Percentiles rank a stretch among this genome's conserved stretches.
Evolutionary conservation across 371 early-diverging fungal species (phyloP).

Genomic region (Mucor mucedo): DNA sequence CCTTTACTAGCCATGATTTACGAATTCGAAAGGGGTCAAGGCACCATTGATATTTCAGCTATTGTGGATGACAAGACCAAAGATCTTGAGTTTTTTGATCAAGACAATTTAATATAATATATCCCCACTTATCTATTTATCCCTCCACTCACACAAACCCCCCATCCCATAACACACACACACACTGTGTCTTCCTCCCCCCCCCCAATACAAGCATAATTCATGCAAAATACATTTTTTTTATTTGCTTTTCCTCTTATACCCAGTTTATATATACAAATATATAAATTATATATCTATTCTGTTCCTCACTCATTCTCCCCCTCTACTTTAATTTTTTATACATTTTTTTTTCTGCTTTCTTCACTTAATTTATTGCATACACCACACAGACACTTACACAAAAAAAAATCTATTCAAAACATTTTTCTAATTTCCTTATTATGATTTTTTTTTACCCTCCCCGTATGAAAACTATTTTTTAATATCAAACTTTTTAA

Average conservation of each 20-base stretch:
- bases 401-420: not conserved
- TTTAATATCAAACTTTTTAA: too few species aligned
- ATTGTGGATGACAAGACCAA: not conserved
- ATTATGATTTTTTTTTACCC: too few species aligned
- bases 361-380: not conserved
- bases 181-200: not conserved
- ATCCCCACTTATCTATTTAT: not conserved
- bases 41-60: slow-evolving; percentile 31
- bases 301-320: not conserved
- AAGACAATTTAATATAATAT: slow-evolving; percentile 7
- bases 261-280: slow-evolving; percentile 7
- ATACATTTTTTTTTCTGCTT: slow-evolving; percentile 5
- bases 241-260: not conserved
- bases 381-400: not conserved
- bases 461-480: too few species aligned
- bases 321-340: not conserved
- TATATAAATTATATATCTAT: not conserved
- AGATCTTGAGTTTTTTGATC: slow-evolving; percentile 8
- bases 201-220: slow-evolving; percentile 3
- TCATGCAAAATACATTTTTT: not conserved
- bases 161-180: too few species aligned
- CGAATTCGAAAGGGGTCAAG: slow-evolving; percentile 52
- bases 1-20: slow-evolving; percentile 45
- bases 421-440: not conserved
- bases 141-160: not conserved